Evolutionary conservation across 2,329 filamentous ascomycete species (phyloP), one percentile per base, ranked within the genome.

Genomic region (Xylaria hypoxylon): DNA sequence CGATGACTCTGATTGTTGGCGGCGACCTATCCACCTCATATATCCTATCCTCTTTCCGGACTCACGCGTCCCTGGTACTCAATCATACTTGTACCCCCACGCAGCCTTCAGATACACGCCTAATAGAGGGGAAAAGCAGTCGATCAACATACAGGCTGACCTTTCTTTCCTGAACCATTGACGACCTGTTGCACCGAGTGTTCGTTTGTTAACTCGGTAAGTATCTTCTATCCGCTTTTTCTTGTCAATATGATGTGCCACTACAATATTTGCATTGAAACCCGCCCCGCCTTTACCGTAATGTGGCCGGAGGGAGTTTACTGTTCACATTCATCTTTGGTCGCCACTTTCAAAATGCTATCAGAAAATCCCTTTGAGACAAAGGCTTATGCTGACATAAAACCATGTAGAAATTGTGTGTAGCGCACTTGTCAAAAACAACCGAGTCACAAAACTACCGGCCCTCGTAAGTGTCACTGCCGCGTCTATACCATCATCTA

Each of bases 371-470:
- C 3, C 19, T 2, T 28, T 33, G 24, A 40, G 15, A 5, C 7
- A 40, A 55, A 48, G n/a, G 15, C 10, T 5, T 22, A 26, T 56
- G 59, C 52, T 57, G 26, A 62, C 45, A 15, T 35, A 1, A n/a
- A n/a, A 24, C 15, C 5, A 10, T 13, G 13, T 19, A 38, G 28
- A 40, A 22, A 38, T 15, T 15, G n/a, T 5, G 38, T 26, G 31
- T n/a, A 22, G 33, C 28, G 6, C 33, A 31, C 28, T 38, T 6
- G 3, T 45, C 28, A 28, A 26, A 33, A 13, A 45, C 17, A 26
- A 47, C 40, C 2, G 17, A 28, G 31, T 3, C 17, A 55, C 42
- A 42, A 22, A 28, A 28, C 8, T 17, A 15, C 6, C 17, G 22
- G 7, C 3, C 5, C 6, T 6, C 13, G 60, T 56, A 57, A 57